phyloP scores from a whole-genome alignment of 257 asterid genomes.

The Solanum pinnatisectum region DNA sequence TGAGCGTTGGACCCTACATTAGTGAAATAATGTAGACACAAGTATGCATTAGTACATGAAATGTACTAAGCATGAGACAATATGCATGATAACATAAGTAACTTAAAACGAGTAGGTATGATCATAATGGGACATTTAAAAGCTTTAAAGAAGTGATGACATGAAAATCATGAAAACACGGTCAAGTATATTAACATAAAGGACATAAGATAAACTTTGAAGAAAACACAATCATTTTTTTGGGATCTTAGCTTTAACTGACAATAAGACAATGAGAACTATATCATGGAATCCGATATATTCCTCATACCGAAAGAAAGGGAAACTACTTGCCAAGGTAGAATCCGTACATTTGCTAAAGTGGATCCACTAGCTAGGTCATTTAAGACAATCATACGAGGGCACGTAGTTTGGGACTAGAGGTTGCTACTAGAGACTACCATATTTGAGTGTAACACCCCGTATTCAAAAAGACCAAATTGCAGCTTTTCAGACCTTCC shows the following conservation, averaged over 20 bases:
- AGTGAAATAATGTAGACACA: no score
- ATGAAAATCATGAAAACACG: not conserved
- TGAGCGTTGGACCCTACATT: no score
- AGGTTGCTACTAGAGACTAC: not conserved
- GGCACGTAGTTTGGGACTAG: not conserved
- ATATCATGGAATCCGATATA: not conserved
- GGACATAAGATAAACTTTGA: not conserved
- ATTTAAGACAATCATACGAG: not conserved
- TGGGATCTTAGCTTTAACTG: not conserved
- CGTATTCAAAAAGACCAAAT: no score
- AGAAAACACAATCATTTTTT: not conserved
- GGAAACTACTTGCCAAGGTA: not conserved
- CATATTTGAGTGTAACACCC: not conserved
- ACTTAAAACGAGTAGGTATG: not conserved
- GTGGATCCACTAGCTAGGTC: not conserved
- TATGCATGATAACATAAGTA: no score
- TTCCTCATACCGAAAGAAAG: not conserved
- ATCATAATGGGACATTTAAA: not conserved
- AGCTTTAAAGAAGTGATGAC: not conserved
- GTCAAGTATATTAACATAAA: not conserved
- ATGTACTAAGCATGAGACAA: not conserved
- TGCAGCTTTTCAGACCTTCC: no score
- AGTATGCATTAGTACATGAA: no score
- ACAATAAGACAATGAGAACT: not conserved
- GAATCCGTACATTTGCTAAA: not conserved